Evolutionary conservation across 2,329 filamentous ascomycete species (phyloP).

Genomic region (Gaeumannomyces sp.): DNA sequence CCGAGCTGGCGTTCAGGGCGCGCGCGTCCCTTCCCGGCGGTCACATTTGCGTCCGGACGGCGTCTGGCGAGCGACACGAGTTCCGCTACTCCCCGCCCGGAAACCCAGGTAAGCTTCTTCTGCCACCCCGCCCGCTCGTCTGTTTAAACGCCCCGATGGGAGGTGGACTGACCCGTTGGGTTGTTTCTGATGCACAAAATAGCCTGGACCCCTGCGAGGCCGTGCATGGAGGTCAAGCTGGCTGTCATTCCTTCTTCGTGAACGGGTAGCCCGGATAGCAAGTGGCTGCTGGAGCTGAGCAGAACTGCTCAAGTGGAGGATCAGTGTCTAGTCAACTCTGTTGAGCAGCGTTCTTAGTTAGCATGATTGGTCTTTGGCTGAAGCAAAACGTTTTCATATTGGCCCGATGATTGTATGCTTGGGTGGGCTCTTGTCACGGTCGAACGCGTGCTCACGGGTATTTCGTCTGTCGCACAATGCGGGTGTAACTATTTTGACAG

Average conservation of each 20-base stretch:
- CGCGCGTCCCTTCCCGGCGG: conserved; percentile 27
- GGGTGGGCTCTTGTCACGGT: background rate
- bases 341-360: background rate
- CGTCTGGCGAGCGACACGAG: conserved; percentile 31
- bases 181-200: background rate
- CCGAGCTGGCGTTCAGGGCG: conserved; percentile 28
- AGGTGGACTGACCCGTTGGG: background rate
- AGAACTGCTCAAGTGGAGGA: background rate
- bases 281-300: background rate
- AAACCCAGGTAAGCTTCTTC: conserved; percentile 26
- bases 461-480: background rate
- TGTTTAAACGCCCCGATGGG: background rate
- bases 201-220: conserved; percentile 3
- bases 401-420: background rate
- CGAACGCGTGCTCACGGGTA: background rate
- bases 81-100: conserved; percentile 34
- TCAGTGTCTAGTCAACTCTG: background rate
- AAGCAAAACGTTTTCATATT: background rate
- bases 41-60: conserved; percentile 31
- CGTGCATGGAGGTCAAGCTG: conserved; percentile 5
- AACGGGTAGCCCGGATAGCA: background rate
- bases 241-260: background rate
- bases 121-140: background rate
- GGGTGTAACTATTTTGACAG: background rate
- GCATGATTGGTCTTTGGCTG: background rate